These are phyloP conservation scores for Talaromyces sp. DNA, from an alignment of 2,329 filamentous ascomycete genomes.

Conservation along the genomic window DNA sequence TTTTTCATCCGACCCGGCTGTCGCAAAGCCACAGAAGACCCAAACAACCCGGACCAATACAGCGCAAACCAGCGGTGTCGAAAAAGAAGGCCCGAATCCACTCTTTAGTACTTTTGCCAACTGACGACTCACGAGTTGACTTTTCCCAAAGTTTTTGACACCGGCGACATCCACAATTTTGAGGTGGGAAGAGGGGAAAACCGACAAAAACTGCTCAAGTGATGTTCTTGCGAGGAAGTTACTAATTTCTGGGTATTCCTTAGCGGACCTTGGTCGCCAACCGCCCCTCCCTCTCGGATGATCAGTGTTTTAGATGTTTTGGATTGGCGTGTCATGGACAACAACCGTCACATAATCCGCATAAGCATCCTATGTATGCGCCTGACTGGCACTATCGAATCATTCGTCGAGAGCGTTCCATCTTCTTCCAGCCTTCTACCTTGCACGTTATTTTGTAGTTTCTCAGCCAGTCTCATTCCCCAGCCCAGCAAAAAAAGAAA, in stretches of 20 bases:
- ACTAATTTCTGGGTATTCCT: neutral
- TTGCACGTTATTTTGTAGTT: neutral
- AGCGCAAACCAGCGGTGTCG: slow-evolving; percentile 34
- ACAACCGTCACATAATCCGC: slow-evolving; percentile 12
- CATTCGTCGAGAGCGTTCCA: slow-evolving; percentile 16
- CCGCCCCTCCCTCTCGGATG: slow-evolving; percentile 7
- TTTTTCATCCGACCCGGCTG: slow-evolving; percentile 9
- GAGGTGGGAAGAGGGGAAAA: neutral
- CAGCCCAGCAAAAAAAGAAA: slow-evolving; percentile 2
- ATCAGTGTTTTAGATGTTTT: slow-evolving; percentile 10
- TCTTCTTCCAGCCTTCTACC: slow-evolving; percentile 3
- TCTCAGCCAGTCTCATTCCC: neutral
- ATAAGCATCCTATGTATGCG: slow-evolving; percentile 10
- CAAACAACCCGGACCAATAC: slow-evolving; percentile 23
- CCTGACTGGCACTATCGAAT: slow-evolving; percentile 7
- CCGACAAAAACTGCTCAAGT: neutral
- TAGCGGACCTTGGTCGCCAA: slow-evolving; percentile 9
- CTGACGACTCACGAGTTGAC: slow-evolving; percentile 19
- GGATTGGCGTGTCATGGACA: slow-evolving; percentile 13
- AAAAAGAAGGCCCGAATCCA: slow-evolving; percentile 23
- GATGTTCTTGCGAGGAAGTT: neutral
- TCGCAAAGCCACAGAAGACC: slow-evolving; percentile 24
- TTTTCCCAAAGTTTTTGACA: slow-evolving; percentile 22
- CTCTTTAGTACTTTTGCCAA: slow-evolving; percentile 11
- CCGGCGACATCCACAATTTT: slow-evolving; percentile 10